Evolutionary conservation across 2,329 filamentous ascomycete genomes (phyloP).

Genomic region (Diaporthe sp.): DNA sequence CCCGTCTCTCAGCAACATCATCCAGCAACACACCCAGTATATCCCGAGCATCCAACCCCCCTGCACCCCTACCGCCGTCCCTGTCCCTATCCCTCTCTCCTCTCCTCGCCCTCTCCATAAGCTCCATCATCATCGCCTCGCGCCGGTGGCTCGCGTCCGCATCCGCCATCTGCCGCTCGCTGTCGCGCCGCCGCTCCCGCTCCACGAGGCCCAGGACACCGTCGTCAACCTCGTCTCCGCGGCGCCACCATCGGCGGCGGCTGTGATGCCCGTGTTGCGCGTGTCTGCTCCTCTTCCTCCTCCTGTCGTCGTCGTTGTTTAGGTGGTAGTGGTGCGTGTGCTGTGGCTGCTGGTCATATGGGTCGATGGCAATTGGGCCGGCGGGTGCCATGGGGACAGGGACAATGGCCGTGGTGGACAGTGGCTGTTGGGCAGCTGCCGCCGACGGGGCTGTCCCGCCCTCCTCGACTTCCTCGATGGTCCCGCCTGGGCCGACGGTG

Average conservation of each 20-base stretch:
- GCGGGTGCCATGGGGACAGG: neutral
- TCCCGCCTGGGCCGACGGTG: slow-evolving; percentile 19
- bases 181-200: slow-evolving; percentile 13
- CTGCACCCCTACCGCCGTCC: neutral
- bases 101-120: slow-evolving; percentile 22
- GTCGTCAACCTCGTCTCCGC: neutral
- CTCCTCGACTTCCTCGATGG: slow-evolving; percentile 26
- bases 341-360: neutral
- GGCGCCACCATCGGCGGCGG: neutral
- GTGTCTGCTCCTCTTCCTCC: neutral
- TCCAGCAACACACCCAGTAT: slow-evolving; percentile 9
- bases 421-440: neutral
- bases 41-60: neutral
- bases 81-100: neutral
- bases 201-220: neutral
- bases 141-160: slow-evolving; percentile 1
- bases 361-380: neutral
- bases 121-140: slow-evolving; percentile 15
- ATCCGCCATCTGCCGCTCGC: slow-evolving; percentile 15
- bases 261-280: too few relatives aligned
- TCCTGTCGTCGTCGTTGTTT: neutral
- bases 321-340: slow-evolving; percentile 28
- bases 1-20: slow-evolving; percentile 5
- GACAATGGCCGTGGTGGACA: neutral
- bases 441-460: slow-evolving; percentile 3